These are phyloP conservation scores for Lactarius sp. DNA, from an alignment of 768 basidiomycete genomes.

Conservation along the genomic window DNA sequence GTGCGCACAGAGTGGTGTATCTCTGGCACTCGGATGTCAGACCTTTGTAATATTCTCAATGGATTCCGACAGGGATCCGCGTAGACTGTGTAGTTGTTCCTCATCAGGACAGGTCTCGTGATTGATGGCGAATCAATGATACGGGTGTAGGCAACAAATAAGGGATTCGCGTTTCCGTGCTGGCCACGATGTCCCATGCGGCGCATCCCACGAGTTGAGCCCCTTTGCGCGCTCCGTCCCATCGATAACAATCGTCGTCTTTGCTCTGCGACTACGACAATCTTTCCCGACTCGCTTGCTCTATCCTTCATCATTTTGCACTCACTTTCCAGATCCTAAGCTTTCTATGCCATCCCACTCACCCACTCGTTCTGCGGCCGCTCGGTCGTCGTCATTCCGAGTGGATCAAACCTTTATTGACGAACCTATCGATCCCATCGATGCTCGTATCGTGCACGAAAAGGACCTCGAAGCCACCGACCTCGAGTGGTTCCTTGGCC, in stretches of 20 bases:
- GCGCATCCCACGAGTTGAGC: neutral
- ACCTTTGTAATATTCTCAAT: too few species aligned
- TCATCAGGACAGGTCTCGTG: neutral
- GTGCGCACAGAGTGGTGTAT: too few species aligned
- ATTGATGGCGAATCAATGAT: neutral
- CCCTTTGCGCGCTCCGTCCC: neutral
- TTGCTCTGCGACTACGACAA: neutral
- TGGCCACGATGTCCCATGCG: neutral
- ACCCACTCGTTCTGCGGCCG: neutral
- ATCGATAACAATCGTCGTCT: constrained; percentile 2
- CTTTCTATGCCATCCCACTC: neutral
- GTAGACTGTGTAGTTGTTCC: too few species aligned
- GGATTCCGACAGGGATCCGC: too few species aligned
- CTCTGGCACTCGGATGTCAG: too few species aligned
- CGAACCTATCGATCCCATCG: constrained; percentile 22
- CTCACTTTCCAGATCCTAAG: neutral
- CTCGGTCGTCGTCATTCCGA: neutral
- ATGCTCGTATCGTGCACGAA: constrained; percentile 27
- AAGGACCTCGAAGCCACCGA: constrained; percentile 24
- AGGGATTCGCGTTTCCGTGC: neutral
- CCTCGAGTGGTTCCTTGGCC: constrained; percentile 23
- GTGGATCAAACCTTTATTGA: constrained; percentile 31
- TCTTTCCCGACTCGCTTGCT: neutral
- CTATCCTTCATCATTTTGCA: too few species aligned
- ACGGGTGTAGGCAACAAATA: neutral